Base-by-base conservation (phyloP, 2,329 filamentous ascomycete species). In the Bertia moriformis region DNA sequence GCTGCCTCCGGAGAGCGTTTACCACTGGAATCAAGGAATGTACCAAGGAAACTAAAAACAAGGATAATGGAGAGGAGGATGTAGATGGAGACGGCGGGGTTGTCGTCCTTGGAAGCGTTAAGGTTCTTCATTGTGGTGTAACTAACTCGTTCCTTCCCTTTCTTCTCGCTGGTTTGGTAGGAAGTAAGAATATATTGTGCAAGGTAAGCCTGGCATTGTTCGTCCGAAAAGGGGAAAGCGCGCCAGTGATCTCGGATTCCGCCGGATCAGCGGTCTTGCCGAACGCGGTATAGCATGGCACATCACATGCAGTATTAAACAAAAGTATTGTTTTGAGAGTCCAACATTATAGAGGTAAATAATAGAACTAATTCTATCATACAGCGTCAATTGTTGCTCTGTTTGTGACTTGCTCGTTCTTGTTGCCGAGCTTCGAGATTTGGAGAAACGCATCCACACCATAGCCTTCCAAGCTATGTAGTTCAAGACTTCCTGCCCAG, bases 391-490 rank as follows among this genome's bases (percentile, higher is more conserved):
- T 85, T 46, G 71, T 76, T 18, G 83, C 83, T 50, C 83, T 66
- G 19, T 76, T 86, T 2, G 72, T 86, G 44, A 98, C 67, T 58
- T 93, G 86, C 64, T 98, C 91, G 53, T 96, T 95, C 67, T 94
- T 95, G 57, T 98, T 98, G 15, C 91, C 91, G 41, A 98, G 67
- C 56, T 93, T 93, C 4, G 86, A 93, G 43, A 98, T 94, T 55
- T 96, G 88, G 45, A 98, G 61, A 53, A 98, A 98, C 0, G 84
- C 88, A 62, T 98, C 91, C 4, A 93, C 86, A 13, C 91, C 91
- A 55, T 95, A 96, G 1, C 91, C 93, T 54, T 95, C 89, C 4
- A 98, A 63, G 51, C 83, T 95, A 55, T 96, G 89, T 42, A 96
- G 59, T 51, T 94, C 83, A 5, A 98, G 63, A 49, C 75, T 91